Evolutionary conservation across 768 basidiomycete species (phyloP), one percentile per base, ranked within the genome.

Genomic region (Hygrocybe coccinea): DNA sequence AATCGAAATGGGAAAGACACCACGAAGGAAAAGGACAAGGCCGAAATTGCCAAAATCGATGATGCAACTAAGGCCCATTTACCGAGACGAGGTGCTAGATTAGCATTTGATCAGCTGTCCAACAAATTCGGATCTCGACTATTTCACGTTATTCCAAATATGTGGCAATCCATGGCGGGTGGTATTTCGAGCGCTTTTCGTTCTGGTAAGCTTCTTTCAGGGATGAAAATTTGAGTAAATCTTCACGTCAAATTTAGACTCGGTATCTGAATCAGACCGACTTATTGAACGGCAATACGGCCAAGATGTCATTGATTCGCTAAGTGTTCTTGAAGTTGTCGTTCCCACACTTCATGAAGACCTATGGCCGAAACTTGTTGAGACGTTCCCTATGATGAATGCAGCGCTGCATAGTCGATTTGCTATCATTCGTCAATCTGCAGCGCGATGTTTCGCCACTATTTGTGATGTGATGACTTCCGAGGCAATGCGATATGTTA

Each of bases 111-210:
- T 48, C 77, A 89, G 57, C 72, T 99, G 29, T 91, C 93, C 1
- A 67, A 71, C 2, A 81, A 79, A 58, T 97, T 98, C 60, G 93
- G 89, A 0, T 67, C 82, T 1, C 72, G 71, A 12, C 74, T 98
- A 29, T 73, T 98, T 35, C 80, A 85, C 0, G 77, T 82, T 34
- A 83, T 98, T n/a, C 95, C 97, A 2, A 91, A 84, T 60, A 89
- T 97, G 79, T 98, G 95, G 95, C 85, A 88, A 48, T 92, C 89
- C 4, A 91, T 97, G 84, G 85, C 84, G 12, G 86, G 86, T 21
- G 86, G 89, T 21, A 67, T 97, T 36, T 62, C 87, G 44, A 82
- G 80, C 52, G 80, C 85, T 21, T 93, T 87, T 60, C 73, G 76
- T 39, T 67, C 77, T 35, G 84, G 93, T 93, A 67, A 43, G 82